Percentiles rank a stretch among this genome's conserved stretches.
These are phyloP conservation scores for Spinacia oleracea DNA, from an alignment of 179 eudicot genomes.

Conservation along the genomic window DNA sequence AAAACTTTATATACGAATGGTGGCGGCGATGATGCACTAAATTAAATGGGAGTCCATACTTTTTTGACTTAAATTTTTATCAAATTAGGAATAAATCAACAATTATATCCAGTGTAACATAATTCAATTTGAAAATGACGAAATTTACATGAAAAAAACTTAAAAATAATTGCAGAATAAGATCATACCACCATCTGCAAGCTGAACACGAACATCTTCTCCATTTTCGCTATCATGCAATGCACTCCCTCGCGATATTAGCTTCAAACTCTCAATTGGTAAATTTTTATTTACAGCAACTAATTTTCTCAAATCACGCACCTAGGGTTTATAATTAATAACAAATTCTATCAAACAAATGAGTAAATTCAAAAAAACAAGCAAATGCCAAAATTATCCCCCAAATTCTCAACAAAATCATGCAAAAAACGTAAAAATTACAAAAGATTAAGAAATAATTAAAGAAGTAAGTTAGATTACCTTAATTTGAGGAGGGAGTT, in stretches of 20 bases:
- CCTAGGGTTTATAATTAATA: conserved; percentile 40
- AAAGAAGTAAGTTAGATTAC: conserved; percentile 26
- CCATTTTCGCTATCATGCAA: conserved; percentile 64
- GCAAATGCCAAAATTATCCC: not conserved
- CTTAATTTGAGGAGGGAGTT: conserved; percentile 58
- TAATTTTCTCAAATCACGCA: conserved; percentile 69
- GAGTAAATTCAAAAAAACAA: not conserved
- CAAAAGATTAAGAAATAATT: not conserved
- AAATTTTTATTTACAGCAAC: conserved; percentile 54
- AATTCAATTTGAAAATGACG: no score
- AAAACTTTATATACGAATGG: not conserved
- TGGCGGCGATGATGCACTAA: not conserved
- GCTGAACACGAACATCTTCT: conserved; percentile 48
- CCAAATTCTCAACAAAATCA: not conserved
- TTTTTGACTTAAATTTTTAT: not conserved
- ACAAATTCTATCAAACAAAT: not conserved
- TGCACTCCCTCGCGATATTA: conserved; percentile 67
- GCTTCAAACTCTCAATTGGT: conserved; percentile 67
- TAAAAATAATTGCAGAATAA: conserved; percentile 1
- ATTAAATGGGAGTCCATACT: not conserved
- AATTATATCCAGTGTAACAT: not conserved
- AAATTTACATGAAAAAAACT: not conserved
- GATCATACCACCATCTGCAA: conserved; percentile 70
- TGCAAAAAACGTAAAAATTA: no score
- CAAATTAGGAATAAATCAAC: not conserved